phyloP scores from a whole-genome alignment of 108 stramenopile species.

The Cyclotella baltica region DNA sequence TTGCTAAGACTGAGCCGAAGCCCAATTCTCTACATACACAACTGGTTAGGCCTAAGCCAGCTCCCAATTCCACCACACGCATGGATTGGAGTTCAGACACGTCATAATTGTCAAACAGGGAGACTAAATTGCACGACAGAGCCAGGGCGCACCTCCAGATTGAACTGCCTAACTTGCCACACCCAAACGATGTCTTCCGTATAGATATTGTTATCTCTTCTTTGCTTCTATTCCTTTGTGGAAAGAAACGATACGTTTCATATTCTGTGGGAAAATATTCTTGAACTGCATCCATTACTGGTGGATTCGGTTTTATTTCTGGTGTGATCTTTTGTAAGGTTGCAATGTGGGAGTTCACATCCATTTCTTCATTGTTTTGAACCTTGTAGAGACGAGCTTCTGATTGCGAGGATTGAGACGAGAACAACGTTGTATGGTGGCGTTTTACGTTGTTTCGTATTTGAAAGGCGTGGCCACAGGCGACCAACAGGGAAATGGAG shows the following conservation, averaged over 20 bases:
- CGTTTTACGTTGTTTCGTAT: too few relatives aligned
- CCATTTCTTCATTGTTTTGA: not conserved
- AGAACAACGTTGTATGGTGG: too few relatives aligned
- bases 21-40: conserved; percentile 31
- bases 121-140: conserved; percentile 20
- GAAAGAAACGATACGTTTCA: conserved; percentile 24
- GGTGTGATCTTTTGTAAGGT: conserved; percentile 16
- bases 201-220: conserved; percentile 17
- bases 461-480: too few relatives aligned
- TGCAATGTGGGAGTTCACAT: not conserved
- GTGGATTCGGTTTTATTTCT: conserved; percentile 12
- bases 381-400: conserved; percentile 8
- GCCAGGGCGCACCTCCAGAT: conserved; percentile 22
- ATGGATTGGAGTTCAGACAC: not conserved
- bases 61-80: conserved; percentile 23
- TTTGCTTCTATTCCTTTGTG: not conserved
- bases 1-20: conserved; percentile 8
- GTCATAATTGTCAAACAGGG: not conserved
- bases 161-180: conserved; percentile 22
- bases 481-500: too few relatives aligned
- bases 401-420: not conserved
- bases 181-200: conserved; percentile 24
- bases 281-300: conserved; percentile 24
- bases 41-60: conserved; percentile 15
- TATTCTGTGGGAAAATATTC: conserved; percentile 26